Evolutionary conservation across 2,329 filamentous ascomycete genomes (phyloP), one percentile per base, ranked within the genome.

Genomic region (Chaetomium sp.): DNA sequence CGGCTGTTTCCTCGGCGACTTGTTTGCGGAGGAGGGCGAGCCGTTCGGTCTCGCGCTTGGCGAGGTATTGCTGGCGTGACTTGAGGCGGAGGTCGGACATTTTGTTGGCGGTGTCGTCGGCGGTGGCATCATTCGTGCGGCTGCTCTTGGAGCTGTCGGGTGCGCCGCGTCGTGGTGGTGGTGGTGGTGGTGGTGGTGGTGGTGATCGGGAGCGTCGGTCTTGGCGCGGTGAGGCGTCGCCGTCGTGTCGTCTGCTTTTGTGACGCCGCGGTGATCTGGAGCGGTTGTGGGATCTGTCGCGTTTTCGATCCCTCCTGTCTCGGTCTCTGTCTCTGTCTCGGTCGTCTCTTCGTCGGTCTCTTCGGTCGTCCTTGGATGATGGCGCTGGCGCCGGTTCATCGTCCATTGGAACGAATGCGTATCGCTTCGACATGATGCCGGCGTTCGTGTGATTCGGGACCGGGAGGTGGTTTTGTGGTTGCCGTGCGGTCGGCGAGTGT

Each of bases 21-120:
- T 97, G 92, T 66, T 88, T 89, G 36, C 91, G 83, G 49, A 99
- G 73, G n/a, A 99, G 74, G 0, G 89, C 89, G 12, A 99, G 73
- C 58, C 89, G 84, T 70, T 97, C 90, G 0, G 87, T 78, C 69
- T 96, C 91, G 60, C 94, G 82, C 76, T 99, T 97, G 71, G 91
- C 90, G 35, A 99, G 78, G 67, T 99, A 99, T 62, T 94, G 87
- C 67, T 96, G 91, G 58, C 94, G 83, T 3, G 91, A 95, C 36
- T 90, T 82, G 66, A 94, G 78, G 43, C 94, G 81, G 14, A 96
- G 72, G 59, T 95, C 91, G 2, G 86, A 84, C 68, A 96, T 79
- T 4, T 85, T 78, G 68, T 56, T 56, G 4, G 57, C 54, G 1
- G 40, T n/a, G 40, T 42, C 40, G 12, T 62, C 59, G 42, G 14